phyloP scores from a whole-genome alignment of 2,329 filamentous ascomycete species.

The Venturiaceae sp. region DNA sequence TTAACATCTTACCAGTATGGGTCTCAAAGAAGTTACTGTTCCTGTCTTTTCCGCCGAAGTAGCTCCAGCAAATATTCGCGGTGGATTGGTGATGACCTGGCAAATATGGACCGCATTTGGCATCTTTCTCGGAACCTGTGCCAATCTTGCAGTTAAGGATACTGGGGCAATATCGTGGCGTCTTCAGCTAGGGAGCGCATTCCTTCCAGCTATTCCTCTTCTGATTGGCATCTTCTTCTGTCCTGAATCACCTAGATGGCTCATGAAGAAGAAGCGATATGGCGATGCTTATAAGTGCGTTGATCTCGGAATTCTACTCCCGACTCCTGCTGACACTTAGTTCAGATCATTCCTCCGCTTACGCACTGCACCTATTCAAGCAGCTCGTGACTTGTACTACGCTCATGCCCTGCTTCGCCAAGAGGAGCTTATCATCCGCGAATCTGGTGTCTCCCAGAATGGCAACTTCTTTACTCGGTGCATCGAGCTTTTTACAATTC shows the following conservation, averaged over 20 bases:
- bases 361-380: constrained; percentile 28
- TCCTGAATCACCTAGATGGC: constrained; percentile 28
- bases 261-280: constrained; percentile 31
- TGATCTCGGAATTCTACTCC: neutral
- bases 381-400: constrained; percentile 33
- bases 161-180: constrained; percentile 26
- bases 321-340: neutral
- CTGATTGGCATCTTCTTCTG: constrained; percentile 30
- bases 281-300: constrained; percentile 21
- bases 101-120: constrained; percentile 30
- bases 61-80: constrained; percentile 27
- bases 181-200: constrained; percentile 28
- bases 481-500: constrained; percentile 55
- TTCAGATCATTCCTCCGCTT: constrained; percentile 25
- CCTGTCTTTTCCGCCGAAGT: constrained; percentile 32
- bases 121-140: constrained; percentile 34
- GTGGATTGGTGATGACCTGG: constrained; percentile 37
- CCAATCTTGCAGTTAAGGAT: constrained; percentile 27
- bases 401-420: constrained; percentile 26
- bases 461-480: constrained; percentile 30
- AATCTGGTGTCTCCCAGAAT: constrained; percentile 21
- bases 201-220: constrained; percentile 27
- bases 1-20: constrained; percentile 27
- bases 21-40: constrained; percentile 33
- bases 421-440: constrained; percentile 22